These are phyloP conservation scores for Trametes hirsuta DNA, from an alignment of 1,284 basidiomycete species.

Conservation along the genomic window DNA sequence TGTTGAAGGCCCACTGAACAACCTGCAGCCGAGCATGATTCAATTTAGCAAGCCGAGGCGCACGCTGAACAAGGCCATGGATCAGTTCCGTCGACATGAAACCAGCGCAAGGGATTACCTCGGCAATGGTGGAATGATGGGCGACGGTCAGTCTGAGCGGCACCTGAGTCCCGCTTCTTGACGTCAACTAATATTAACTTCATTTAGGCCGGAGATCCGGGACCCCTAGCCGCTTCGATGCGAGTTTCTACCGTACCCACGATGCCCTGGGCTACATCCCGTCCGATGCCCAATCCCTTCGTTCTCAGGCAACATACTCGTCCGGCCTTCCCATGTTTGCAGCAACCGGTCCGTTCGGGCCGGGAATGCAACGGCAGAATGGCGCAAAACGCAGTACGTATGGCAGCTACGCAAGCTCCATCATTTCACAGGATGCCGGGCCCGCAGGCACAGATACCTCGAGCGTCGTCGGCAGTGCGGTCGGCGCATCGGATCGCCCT, in stretches of 20 bases:
- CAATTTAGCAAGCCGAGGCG: slow-evolving; percentile 97
- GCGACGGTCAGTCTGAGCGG: slow-evolving; percentile 48
- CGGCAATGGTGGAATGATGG: slow-evolving; percentile 43
- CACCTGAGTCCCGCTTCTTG: slow-evolving; percentile 17
- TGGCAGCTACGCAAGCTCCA: slow-evolving; percentile 86
- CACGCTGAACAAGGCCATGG: slow-evolving; percentile 83
- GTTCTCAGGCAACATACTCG: slow-evolving; percentile 92
- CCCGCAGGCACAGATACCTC: slow-evolving; percentile 60
- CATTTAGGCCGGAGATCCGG: slow-evolving; percentile 64
- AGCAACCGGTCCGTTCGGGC: slow-evolving; percentile 68
- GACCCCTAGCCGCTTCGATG: slow-evolving; percentile 90
- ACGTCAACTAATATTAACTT: slow-evolving; percentile 27
- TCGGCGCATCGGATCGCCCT: slow-evolving; percentile 48
- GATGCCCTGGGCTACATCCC: slow-evolving; percentile 95
- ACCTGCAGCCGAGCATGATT: slow-evolving; percentile 97
- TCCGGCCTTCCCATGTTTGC: slow-evolving; percentile 88
- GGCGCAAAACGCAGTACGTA: slow-evolving; percentile 76
- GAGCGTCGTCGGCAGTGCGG: slow-evolving; percentile 58
- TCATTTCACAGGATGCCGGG: slow-evolving; percentile 87
- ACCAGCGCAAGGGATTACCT: slow-evolving; percentile 80
- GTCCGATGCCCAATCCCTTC: slow-evolving; percentile 90
- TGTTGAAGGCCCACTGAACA: slow-evolving; percentile 96
- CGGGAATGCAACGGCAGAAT: slow-evolving; percentile 60
- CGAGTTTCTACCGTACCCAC: slow-evolving; percentile 94
- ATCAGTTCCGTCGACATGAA: slow-evolving; percentile 89